phyloP scores from a whole-genome alignment of 2,329 filamentous ascomycete genomes.

The Penicillium hesseltinei region DNA sequence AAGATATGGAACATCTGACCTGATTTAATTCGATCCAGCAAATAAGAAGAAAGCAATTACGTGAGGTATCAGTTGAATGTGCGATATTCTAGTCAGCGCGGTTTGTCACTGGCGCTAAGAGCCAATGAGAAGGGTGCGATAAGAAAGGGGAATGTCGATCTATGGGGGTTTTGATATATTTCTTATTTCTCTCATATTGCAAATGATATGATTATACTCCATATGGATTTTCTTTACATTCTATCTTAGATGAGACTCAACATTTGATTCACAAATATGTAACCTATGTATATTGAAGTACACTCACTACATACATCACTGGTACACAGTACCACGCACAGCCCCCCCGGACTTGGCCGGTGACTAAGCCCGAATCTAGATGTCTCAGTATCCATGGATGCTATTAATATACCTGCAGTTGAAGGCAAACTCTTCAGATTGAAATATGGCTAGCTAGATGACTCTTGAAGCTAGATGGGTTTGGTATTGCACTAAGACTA shows the following conservation, averaged over 20 bases:
- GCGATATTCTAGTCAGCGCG: constrained; percentile 27
- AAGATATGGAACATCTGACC: constrained; percentile 7
- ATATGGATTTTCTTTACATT: neutral
- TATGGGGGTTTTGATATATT: neutral
- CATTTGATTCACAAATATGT: neutral
- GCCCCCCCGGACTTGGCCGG: constrained; percentile 6
- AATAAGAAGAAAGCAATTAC: constrained; percentile 8
- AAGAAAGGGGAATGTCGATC: constrained; percentile 24
- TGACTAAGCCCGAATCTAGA: constrained; percentile 11
- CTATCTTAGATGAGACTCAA: too few species aligned
- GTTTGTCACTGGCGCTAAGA: constrained; percentile 30
- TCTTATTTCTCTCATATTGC: neutral
- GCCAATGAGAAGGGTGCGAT: constrained; percentile 31
- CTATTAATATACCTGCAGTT: constrained; percentile 16
- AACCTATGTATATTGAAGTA: too few species aligned
- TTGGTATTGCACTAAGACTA: neutral
- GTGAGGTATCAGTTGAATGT: constrained; percentile 6
- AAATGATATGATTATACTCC: neutral
- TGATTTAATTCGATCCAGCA: neutral
- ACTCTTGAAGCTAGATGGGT: neutral
- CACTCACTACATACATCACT: neutral
- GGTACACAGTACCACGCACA: constrained; percentile 3
- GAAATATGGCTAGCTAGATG: neutral
- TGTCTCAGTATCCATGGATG: constrained; percentile 3
- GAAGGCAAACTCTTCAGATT: neutral